These are phyloP conservation scores for Cladosporium sp. DNA, from an alignment of 2,329 filamentous ascomycete species.

Conservation along the genomic window DNA sequence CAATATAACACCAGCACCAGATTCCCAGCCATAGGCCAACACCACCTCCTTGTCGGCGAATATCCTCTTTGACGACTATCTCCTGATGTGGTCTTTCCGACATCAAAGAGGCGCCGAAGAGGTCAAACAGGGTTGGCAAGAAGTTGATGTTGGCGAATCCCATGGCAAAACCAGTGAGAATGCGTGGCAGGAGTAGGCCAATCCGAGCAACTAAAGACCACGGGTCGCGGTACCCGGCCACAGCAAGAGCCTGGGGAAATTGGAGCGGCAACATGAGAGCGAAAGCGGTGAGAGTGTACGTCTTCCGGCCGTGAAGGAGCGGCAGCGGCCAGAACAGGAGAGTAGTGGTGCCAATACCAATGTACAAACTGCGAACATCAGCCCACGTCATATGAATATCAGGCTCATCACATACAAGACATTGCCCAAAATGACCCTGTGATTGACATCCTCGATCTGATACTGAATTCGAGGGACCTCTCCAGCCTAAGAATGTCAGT, in stretches of 20 bases:
- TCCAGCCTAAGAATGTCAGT: slow-evolving; percentile 45
- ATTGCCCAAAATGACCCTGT: slow-evolving; percentile 65
- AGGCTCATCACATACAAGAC: slow-evolving; percentile 43
- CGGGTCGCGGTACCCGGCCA: slow-evolving; percentile 52
- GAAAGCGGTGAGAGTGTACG: slow-evolving; percentile 65
- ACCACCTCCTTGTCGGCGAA: slow-evolving; percentile 67
- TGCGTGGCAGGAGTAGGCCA: slow-evolving; percentile 57
- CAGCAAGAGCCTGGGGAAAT: slow-evolving; percentile 66
- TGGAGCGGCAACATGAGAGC: slow-evolving; percentile 65
- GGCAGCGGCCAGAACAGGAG: slow-evolving; percentile 69
- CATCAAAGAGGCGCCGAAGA: slow-evolving; percentile 72
- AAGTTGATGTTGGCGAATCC: slow-evolving; percentile 76
- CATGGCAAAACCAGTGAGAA: slow-evolving; percentile 60
- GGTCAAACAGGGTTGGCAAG: slow-evolving; percentile 62
- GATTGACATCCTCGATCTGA: slow-evolving; percentile 62
- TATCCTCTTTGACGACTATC: slow-evolving; percentile 59
- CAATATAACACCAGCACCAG: slow-evolving; percentile 72
- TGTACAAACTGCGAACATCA: slow-evolving; percentile 48
- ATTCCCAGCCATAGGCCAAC: slow-evolving; percentile 74
- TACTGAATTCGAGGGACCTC: slow-evolving; percentile 76
- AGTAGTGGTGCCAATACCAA: slow-evolving; percentile 64
- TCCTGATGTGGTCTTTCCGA: slow-evolving; percentile 67
- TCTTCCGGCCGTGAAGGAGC: slow-evolving; percentile 68
- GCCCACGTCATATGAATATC: slow-evolving; percentile 25
- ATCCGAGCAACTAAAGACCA: slow-evolving; percentile 51